Percentiles rank a stretch among this genome's conserved stretches.
Conservation (phyloP, 1,284 basidiomycete genomes). For the Inonotus obliquus region DNA sequence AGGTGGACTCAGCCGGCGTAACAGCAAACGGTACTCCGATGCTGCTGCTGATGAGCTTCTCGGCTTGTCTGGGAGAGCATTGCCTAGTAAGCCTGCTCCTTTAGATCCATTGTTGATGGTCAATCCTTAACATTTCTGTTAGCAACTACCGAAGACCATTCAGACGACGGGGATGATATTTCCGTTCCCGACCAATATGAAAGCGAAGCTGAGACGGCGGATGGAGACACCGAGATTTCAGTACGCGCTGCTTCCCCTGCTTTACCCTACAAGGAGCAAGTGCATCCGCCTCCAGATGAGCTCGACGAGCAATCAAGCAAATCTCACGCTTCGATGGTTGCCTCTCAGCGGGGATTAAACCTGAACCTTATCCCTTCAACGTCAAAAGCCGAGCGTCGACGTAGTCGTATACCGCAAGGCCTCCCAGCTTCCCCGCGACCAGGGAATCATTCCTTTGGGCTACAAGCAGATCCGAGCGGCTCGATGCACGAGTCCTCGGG, state of each 20-base stretch:
- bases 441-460: conserved; percentile 22
- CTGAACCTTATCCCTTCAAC: conserved; percentile 41
- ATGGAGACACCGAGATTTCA: conserved; percentile 41
- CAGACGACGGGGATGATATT: conserved; percentile 62
- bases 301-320: conserved; percentile 35
- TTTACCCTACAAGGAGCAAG: conserved; percentile 24
- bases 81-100: conserved; percentile 46
- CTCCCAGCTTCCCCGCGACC: conserved; percentile 59
- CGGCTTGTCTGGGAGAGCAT: conserved; percentile 61
- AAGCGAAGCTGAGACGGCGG: conserved; percentile 39
- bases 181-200: conserved; percentile 69
- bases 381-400: conserved; percentile 41
- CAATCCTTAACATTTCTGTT: conserved; percentile 25
- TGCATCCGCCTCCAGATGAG: conserved; percentile 27
- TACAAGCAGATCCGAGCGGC: conserved; percentile 8
- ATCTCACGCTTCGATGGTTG: conserved; percentile 54
- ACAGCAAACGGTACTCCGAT: conserved; percentile 75
- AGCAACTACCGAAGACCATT: conserved; percentile 55
- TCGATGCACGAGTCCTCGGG: conserved; percentile 8
- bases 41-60: conserved; percentile 74
- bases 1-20: conserved; percentile 47
- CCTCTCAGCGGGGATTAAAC: conserved; percentile 67
- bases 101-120: conserved; percentile 19
- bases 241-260: conserved; percentile 40
- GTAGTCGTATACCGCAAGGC: conserved; percentile 52